Percentiles rank a stretch among this genome's conserved stretches.
Evolutionary conservation across 495 filamentous ascomycete species (phyloP).

Genomic region (Penicillium lagena): DNA sequence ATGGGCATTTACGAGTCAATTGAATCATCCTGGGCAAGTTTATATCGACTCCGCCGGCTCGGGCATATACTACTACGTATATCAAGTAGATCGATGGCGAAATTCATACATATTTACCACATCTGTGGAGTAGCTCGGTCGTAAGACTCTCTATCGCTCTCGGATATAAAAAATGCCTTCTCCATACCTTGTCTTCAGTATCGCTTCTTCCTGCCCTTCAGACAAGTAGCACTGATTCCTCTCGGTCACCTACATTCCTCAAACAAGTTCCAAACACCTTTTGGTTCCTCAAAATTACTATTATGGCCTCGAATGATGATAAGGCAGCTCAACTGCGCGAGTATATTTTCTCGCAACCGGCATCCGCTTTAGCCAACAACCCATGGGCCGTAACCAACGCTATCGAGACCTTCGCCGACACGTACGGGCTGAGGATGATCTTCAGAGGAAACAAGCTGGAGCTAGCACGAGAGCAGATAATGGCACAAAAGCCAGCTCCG

Average conservation of each 20-base stretch:
- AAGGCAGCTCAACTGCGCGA: conserved; percentile 6
- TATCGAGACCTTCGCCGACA: conserved; percentile 14
- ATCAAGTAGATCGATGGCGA: no score
- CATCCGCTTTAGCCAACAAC: conserved; percentile 11
- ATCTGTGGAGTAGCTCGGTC: no score
- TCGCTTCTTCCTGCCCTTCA: neutral
- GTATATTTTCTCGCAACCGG: conserved; percentile 16
- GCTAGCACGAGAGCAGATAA: conserved; percentile 6
- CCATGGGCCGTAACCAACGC: conserved; percentile 16
- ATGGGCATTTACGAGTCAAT: no score
- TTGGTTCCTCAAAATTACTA: neutral
- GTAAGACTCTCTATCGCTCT: no score
- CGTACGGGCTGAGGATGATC: conserved; percentile 20
- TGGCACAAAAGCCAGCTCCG: conserved; percentile 11
- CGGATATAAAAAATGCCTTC: no score
- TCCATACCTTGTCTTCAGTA: no score
- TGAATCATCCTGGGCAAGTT: no score
- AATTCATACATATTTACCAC: no score
- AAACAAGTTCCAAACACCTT: no score
- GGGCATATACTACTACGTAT: no score
- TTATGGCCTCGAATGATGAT: neutral
- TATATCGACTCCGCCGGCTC: no score
- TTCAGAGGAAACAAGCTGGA: conserved; percentile 13
- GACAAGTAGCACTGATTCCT: neutral
- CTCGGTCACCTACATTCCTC: no score